Evolutionary conservation across 441 rosid species (phyloP).

Genomic region (Euphorbia corollata): DNA sequence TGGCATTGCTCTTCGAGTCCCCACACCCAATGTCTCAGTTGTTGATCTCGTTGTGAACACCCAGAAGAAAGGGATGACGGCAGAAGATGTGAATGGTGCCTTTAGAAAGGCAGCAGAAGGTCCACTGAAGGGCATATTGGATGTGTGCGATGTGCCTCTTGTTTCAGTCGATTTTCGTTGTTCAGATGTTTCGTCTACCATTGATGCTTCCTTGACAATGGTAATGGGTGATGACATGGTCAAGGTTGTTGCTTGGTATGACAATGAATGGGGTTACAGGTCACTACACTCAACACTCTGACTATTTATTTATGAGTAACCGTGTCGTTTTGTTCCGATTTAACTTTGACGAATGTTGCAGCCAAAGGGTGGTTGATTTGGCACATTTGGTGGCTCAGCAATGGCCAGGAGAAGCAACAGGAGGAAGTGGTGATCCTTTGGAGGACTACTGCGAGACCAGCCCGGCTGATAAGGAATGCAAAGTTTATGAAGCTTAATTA

Average conservation of each 20-base stretch:
- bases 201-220: conserved; percentile 93
- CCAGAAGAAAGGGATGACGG: conserved; percentile 67
- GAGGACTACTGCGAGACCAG: conserved; percentile 88
- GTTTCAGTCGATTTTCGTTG: conserved; percentile 91
- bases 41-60: conserved; percentile 88
- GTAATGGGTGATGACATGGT: conserved; percentile 99
- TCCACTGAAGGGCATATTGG: conserved; percentile 77
- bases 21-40: conserved; percentile 94
- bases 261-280: conserved; percentile 99
- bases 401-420: conserved; percentile 60
- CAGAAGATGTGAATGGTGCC: conserved; percentile 86
- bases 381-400: conserved; percentile 77
- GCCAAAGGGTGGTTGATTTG: conserved; percentile 99
- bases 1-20: conserved; percentile 93
- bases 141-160: conserved; percentile 75
- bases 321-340: too few relatives aligned
- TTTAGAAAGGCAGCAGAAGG: conserved; percentile 88
- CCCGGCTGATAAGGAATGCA: conserved; percentile 88
- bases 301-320: too few relatives aligned
- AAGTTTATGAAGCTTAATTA: conserved; percentile 59
- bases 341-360: conserved; percentile 24
- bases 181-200: conserved; percentile 81
- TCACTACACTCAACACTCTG: conserved; percentile 18
- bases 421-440: conserved; percentile 82
- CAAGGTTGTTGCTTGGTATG: conserved; percentile 97